These are phyloP conservation scores for Inosperma sp. DNA, from an alignment of 768 basidiomycete species.

Conservation along the genomic window DNA sequence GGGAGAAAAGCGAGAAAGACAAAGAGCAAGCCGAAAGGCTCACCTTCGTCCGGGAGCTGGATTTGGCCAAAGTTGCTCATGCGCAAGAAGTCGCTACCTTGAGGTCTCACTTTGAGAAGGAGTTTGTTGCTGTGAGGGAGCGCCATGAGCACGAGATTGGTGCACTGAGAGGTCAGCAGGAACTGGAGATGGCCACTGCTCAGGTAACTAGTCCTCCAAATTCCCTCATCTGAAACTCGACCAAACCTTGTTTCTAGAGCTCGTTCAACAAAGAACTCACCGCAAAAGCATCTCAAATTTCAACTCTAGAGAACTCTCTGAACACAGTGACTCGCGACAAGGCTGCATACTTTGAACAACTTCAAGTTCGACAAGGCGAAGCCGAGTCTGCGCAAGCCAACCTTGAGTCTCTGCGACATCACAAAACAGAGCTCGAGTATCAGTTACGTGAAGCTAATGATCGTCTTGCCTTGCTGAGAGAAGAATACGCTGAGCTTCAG, in stretches of 20 bases:
- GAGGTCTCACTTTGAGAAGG: constrained; percentile 67
- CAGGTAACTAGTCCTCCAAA: constrained; percentile 49
- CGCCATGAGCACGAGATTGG: constrained; percentile 71
- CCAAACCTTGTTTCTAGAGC: constrained; percentile 40
- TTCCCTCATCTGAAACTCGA: constrained; percentile 3
- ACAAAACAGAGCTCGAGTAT: constrained; percentile 80
- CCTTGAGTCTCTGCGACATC: constrained; percentile 68
- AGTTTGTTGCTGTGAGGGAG: constrained; percentile 55
- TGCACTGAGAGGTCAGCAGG: constrained; percentile 63
- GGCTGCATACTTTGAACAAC: constrained; percentile 74
- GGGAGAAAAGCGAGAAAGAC: constrained; percentile 49
- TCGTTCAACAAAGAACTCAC: constrained; percentile 64
- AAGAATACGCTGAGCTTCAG: constrained; percentile 62
- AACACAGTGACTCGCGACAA: constrained; percentile 70
- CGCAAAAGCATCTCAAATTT: constrained; percentile 55
- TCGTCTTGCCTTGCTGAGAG: constrained; percentile 61
- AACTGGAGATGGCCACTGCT: constrained; percentile 65
- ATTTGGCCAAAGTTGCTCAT: constrained; percentile 53
- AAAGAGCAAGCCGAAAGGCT: constrained; percentile 51
- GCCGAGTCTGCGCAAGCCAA: constrained; percentile 77
- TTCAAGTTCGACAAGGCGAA: constrained; percentile 87
- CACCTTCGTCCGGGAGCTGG: constrained; percentile 60
- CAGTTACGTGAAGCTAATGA: constrained; percentile 81
- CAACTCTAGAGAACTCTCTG: constrained; percentile 66
- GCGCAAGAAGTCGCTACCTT: constrained; percentile 60